Percentiles rank a stretch among this genome's conserved stretches.
These are phyloP conservation scores for Singerocomus rubriflavus DNA, from an alignment of 1,284 basidiomycete genomes.

Conservation along the genomic window DNA sequence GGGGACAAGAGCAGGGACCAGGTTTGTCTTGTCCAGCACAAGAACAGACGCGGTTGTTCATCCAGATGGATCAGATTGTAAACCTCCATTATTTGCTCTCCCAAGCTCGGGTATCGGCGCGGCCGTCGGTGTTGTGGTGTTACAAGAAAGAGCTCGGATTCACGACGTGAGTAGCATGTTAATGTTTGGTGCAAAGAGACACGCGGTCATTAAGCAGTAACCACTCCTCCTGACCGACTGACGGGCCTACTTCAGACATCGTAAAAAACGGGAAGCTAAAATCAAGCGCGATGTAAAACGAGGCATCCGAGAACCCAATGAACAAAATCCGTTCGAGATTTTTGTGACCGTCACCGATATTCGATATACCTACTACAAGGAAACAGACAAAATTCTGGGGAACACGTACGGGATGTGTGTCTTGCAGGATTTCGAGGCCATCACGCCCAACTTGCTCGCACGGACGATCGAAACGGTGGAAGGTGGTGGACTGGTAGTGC, in stretches of 20 bases:
- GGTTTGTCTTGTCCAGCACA: conserved; percentile 39
- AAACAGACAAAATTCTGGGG: conserved; percentile 93
- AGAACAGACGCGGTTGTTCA: not conserved
- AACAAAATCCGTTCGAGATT: conserved; percentile 97
- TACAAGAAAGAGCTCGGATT: conserved; percentile 98
- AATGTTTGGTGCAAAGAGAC: not conserved
- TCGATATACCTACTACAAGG: conserved; percentile 96
- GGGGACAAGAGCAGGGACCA: conserved; percentile 95
- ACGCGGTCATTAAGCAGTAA: not conserved
- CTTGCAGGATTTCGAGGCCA: conserved; percentile 97
- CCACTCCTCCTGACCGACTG: not conserved
- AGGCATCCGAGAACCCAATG: conserved; percentile 90
- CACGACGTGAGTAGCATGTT: conserved; percentile 60
- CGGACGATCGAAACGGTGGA: conserved; percentile 98
- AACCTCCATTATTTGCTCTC: conserved; percentile 95
- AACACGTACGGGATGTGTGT: conserved; percentile 98
- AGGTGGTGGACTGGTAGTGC: conserved; percentile 91
- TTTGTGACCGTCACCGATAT: conserved; percentile 99
- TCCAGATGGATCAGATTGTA: conserved; percentile 63
- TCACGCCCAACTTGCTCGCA: conserved; percentile 96
- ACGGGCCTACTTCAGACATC: conserved; percentile 57
- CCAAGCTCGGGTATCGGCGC: conserved; percentile 84
- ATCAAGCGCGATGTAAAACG: conserved; percentile 94
- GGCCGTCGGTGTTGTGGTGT: conserved; percentile 93
- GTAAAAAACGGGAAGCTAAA: conserved; percentile 95